Percentiles rank a stretch among this genome's conserved stretches.
Conservation (phyloP, 192 early-diverging fungal genomes). For the Podila epicladia region DNA sequence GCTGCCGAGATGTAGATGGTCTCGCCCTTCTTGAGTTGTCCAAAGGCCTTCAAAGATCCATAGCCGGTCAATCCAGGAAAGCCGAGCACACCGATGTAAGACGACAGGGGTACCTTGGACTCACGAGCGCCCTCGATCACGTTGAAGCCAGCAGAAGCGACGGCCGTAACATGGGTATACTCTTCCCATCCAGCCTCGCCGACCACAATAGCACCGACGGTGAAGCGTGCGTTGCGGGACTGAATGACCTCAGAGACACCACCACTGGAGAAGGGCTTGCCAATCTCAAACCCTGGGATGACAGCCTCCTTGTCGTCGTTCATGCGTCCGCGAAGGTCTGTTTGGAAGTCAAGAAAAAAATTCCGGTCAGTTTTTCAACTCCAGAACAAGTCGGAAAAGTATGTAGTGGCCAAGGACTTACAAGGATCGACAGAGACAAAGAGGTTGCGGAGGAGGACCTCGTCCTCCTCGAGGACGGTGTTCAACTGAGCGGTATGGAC, state of each 20-base stretch:
- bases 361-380: no score
- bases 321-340: constrained; percentile 63
- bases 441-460: constrained; percentile 67
- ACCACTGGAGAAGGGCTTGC: constrained; percentile 66
- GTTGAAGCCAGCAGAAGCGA: constrained; percentile 22
- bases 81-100: constrained; percentile 74
- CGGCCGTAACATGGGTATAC: constrained; percentile 53
- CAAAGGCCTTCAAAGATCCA: constrained; percentile 63
- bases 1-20: constrained; percentile 87
- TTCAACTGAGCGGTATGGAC: constrained; percentile 26
- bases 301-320: constrained; percentile 53
- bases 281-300: constrained; percentile 59
- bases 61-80: constrained; percentile 70
- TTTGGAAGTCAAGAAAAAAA: no score
- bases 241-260: constrained; percentile 75
- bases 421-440: constrained; percentile 82
- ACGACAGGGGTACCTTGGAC: constrained; percentile 60
- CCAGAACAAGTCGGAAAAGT: neutral
- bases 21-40: constrained; percentile 82
- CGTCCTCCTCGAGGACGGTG: constrained; percentile 52
- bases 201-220: constrained; percentile 68
- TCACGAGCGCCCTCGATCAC: constrained; percentile 51
- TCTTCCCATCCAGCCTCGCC: constrained; percentile 64
- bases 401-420: constrained; percentile 44
- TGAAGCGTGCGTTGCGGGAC: constrained; percentile 63